phyloP scores from a whole-genome alignment of 371 early-diverging fungal genomes.

The Lichtheimia ornata region DNA sequence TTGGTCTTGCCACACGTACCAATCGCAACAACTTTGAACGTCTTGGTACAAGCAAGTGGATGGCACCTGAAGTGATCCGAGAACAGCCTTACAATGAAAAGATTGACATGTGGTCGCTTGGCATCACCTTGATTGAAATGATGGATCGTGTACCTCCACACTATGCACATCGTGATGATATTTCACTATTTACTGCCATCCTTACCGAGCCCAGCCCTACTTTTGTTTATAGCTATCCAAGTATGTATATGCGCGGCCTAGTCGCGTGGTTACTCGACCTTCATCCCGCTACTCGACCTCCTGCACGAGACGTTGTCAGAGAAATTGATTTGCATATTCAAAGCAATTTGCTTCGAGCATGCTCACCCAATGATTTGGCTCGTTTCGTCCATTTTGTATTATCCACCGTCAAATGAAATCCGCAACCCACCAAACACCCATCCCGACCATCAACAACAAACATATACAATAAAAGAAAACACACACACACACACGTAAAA shows the following conservation, averaged over 20 bases:
- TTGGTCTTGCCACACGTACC: conserved; percentile 48
- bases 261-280: conserved; percentile 51
- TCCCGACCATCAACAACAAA: conserved; percentile 1
- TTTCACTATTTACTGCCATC: conserved; percentile 44
- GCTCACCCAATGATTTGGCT: conserved; percentile 33
- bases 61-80: conserved; percentile 58
- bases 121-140: conserved; percentile 55
- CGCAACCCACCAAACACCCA: not conserved
- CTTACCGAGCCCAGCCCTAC: conserved; percentile 47
- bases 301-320: conserved; percentile 37
- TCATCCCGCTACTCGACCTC: conserved; percentile 39
- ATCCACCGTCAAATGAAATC: conserved; percentile 15
- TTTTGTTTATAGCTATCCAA: conserved; percentile 46
- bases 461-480: not conserved
- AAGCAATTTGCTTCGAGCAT: conserved; percentile 34
- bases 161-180: conserved; percentile 40
- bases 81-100: conserved; percentile 49
- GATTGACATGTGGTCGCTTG: conserved; percentile 57
- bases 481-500: not conserved
- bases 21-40: conserved; percentile 41
- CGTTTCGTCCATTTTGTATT: conserved; percentile 46
- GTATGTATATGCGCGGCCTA: conserved; percentile 51
- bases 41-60: conserved; percentile 62
- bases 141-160: conserved; percentile 57
- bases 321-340: conserved; percentile 51